These are phyloP conservation scores for Aegle marmelos DNA, from an alignment of 345 rosid genomes.

Conservation along the genomic window DNA sequence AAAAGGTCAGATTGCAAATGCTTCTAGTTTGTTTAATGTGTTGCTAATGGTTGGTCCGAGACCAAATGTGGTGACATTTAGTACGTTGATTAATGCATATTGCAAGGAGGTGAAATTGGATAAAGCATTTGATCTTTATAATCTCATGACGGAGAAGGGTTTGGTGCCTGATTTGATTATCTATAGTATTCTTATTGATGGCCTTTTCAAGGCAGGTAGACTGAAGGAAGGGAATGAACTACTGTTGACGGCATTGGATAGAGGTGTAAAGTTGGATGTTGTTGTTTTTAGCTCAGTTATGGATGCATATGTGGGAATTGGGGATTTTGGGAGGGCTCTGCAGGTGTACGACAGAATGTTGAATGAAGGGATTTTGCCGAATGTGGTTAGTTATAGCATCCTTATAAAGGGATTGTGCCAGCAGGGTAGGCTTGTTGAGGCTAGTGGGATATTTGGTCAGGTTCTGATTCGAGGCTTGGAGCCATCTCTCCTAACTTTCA, in stretches of 20 bases:
- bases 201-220: conserved; percentile 42
- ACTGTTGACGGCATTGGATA: conserved; percentile 31
- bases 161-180: conserved; percentile 39
- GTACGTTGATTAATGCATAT: conserved; percentile 41
- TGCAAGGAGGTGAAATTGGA: conserved; percentile 43
- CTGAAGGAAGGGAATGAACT: conserved; percentile 40
- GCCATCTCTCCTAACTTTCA: conserved; percentile 43
- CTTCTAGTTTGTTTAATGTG: conserved; percentile 30
- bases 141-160: conserved; percentile 28
- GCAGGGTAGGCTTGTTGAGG: conserved; percentile 34
- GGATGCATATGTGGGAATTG: conserved; percentile 32
- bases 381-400: conserved; percentile 40
- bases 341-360: conserved; percentile 40
- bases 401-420: conserved; percentile 48
- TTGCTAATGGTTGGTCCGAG: conserved; percentile 38
- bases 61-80: conserved; percentile 46
- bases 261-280: conserved; percentile 39
- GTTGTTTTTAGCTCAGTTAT: conserved; percentile 39
- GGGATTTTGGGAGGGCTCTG: conserved; percentile 33
- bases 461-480: conserved; percentile 38
- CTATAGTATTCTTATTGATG: conserved; percentile 47
- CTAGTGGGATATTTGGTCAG: conserved; percentile 43
- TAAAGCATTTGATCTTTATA: conserved; percentile 34
- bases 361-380: conserved; percentile 38
- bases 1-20: conserved; percentile 25